phyloP scores from a whole-genome alignment of 495 filamentous ascomycete species.

The Xylaria nigripes region DNA sequence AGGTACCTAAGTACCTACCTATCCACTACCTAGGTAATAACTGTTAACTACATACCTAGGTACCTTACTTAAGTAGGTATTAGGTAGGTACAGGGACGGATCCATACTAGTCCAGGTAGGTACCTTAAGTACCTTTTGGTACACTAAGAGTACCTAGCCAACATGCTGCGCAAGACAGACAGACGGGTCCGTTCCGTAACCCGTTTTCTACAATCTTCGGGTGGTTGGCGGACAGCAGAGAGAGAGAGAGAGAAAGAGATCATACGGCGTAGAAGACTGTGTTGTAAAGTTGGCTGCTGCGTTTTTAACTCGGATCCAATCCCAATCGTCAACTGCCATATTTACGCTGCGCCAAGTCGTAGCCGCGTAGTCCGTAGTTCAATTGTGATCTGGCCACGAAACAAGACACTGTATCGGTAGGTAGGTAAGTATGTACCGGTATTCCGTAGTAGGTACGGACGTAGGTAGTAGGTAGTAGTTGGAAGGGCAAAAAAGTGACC shows the following conservation, averaged over 20 bases:
- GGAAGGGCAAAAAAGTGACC: constrained; percentile 2
- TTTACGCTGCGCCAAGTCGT: background rate
- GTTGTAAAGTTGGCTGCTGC: background rate
- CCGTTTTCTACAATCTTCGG: background rate
- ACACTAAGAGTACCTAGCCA: too few species aligned
- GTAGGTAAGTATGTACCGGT: background rate
- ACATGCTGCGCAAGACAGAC: background rate
- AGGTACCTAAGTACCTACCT: background rate
- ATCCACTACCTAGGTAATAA: background rate
- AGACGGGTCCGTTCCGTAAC: background rate
- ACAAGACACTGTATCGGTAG: background rate
- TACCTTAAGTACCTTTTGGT: too few species aligned
- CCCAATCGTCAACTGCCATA: background rate
- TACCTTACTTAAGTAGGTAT: background rate
- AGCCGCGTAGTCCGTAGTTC: constrained; percentile 1
- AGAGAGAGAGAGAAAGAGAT: too few species aligned
- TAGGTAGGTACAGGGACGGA: too few species aligned
- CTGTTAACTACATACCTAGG: background rate
- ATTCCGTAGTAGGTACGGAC: too few species aligned
- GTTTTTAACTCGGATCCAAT: background rate
- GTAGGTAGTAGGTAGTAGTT: too few species aligned
- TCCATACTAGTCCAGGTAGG: too few species aligned
- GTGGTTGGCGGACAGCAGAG: too few species aligned
- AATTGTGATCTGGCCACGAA: background rate
- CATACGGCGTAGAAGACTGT: too few species aligned